Percentiles rank a stretch among this genome's conserved stretches.
Conservation (phyloP, 345 rosid species). For the Eucalyptus pumila region DNA sequence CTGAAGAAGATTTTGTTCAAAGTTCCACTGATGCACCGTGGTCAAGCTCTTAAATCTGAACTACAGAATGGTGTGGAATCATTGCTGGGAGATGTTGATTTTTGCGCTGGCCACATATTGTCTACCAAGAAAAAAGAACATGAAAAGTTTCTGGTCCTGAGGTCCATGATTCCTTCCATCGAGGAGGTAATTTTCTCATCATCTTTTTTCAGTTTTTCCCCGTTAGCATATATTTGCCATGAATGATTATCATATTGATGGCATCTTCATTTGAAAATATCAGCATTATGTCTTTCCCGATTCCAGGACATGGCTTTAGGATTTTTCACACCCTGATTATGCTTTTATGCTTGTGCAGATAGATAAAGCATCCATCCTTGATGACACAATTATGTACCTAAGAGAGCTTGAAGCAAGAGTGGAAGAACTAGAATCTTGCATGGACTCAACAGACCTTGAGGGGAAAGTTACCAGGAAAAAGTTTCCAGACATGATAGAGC, state of each 20-base stretch:
- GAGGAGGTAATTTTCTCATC: slow-evolving; percentile 30
- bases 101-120: neutral
- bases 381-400: slow-evolving; percentile 51
- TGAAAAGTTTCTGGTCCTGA: slow-evolving; percentile 40
- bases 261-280: neutral
- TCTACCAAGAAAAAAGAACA: slow-evolving; percentile 25
- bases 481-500: slow-evolving; percentile 31
- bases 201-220: neutral
- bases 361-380: slow-evolving; percentile 51
- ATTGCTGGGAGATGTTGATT: neutral
- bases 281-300: neutral
- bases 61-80: slow-evolving; percentile 1
- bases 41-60: neutral
- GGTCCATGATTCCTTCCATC: slow-evolving; percentile 48
- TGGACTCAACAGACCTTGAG: slow-evolving; percentile 35
- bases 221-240: neutral
- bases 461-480: slow-evolving; percentile 33
- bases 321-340: neutral
- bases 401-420: slow-evolving; percentile 65
- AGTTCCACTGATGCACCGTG: slow-evolving; percentile 50
- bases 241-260: neutral
- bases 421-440: slow-evolving; percentile 73
- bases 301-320: neutral
- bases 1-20: slow-evolving; percentile 44
- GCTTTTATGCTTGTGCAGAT: slow-evolving; percentile 19